Evolutionary conservation across 768 basidiomycete species (phyloP).

Genomic region (Leccinum subgranulosum): DNA sequence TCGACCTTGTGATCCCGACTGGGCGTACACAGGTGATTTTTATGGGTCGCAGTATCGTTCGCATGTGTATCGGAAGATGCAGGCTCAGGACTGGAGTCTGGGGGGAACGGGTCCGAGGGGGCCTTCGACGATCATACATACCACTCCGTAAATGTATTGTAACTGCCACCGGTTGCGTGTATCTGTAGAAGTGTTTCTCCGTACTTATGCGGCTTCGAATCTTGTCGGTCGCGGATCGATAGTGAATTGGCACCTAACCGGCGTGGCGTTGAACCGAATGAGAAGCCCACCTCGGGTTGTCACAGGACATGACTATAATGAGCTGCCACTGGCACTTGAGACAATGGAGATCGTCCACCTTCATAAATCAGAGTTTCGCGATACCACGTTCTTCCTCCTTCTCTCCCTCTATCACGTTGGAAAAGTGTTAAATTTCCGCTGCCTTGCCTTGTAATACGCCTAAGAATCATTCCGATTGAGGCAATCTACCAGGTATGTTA

Average conservation of each 20-base stretch:
- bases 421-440: slow-evolving; percentile 21
- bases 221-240: slow-evolving; percentile 1
- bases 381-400: background rate
- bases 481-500: slow-evolving; percentile 12
- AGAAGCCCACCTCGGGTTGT: background rate
- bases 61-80: slow-evolving; percentile 29
- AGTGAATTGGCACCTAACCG: background rate
- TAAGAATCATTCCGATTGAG: slow-evolving; percentile 18
- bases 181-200: background rate
- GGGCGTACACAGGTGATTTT: slow-evolving; percentile 27
- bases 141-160: slow-evolving; percentile 17
- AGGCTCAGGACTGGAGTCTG: slow-evolving; percentile 25
- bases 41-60: slow-evolving; percentile 32
- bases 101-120: slow-evolving; percentile 26
- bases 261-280: background rate
- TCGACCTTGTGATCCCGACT: slow-evolving; percentile 23
- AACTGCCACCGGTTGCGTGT: slow-evolving; percentile 1
- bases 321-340: background rate
- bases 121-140: slow-evolving; percentile 25
- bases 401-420: slow-evolving; percentile 6
- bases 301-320: background rate
- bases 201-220: background rate
- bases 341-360: slow-evolving; percentile 5
- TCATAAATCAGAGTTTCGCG: slow-evolving; percentile 8
- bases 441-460: slow-evolving; percentile 5